A percentile compares a stretch with the other conserved stretches of the same genome.
Evolutionary conservation across 495 filamentous ascomycete genomes (phyloP).

Genomic region (Rhypophila decipiens): DNA sequence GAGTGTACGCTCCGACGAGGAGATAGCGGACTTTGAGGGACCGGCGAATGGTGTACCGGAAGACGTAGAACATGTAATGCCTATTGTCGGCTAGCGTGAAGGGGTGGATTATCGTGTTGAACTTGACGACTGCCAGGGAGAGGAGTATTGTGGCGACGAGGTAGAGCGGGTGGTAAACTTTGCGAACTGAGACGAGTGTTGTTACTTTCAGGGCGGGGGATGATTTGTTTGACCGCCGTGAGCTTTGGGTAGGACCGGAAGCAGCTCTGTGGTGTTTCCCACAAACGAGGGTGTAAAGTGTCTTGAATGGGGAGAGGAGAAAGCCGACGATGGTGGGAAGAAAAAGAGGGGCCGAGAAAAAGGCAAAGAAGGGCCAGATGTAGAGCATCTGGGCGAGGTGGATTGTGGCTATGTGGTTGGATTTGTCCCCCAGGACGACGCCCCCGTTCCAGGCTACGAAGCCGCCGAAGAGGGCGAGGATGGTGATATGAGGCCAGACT

Average conservation of each 20-base stretch:
- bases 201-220: neutral
- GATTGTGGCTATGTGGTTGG: conserved; percentile 81
- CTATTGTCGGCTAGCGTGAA: conserved; percentile 95
- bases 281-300: neutral
- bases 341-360: conserved; percentile 82
- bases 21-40: conserved; percentile 60
- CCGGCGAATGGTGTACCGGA: conserved; percentile 69
- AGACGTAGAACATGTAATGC: conserved; percentile 95
- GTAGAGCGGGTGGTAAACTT: conserved; percentile 16
- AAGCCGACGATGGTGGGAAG: conserved; percentile 36
- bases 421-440: conserved; percentile 86
- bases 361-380: conserved; percentile 79
- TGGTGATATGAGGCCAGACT: conserved; percentile 59
- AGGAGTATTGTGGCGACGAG: conserved; percentile 20
- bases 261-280: neutral
- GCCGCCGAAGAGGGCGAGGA: conserved; percentile 60
- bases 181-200: conserved; percentile 7
- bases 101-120: conserved; percentile 91
- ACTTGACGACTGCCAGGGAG: conserved; percentile 51
- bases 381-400: conserved; percentile 94
- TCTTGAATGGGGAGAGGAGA: conserved; percentile 1
- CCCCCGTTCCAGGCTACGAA: conserved; percentile 86
- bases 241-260: neutral
- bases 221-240: neutral
- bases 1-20: conserved; percentile 49